A percentile compares a stretch with the other conserved stretches of the same genome.
phyloP scores from a whole-genome alignment of 2,329 filamentous ascomycete genomes.

The Fusarium euwallaceae region DNA sequence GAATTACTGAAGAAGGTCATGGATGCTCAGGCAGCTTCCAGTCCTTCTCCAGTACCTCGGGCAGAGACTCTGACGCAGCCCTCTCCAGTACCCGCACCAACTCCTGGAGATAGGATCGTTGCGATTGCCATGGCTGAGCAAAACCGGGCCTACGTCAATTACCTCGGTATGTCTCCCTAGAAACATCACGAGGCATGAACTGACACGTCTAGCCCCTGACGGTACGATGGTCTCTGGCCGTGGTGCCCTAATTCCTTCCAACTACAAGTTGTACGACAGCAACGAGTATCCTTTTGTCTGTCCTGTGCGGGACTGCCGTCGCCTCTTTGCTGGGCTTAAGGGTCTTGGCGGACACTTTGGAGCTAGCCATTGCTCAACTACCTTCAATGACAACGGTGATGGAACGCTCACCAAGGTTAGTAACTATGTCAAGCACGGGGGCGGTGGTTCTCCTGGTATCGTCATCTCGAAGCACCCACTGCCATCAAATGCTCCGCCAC shows the following conservation, averaged over 20 bases:
- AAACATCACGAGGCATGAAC: background rate
- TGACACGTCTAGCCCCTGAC: slow-evolving; percentile 31
- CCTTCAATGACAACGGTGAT: slow-evolving; percentile 57
- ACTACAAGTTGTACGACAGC: slow-evolving; percentile 47
- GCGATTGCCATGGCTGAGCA: slow-evolving; percentile 36
- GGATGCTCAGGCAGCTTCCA: background rate
- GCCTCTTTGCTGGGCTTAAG: slow-evolving; percentile 41
- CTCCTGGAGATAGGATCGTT: slow-evolving; percentile 8
- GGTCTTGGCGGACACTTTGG: slow-evolving; percentile 46
- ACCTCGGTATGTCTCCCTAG: slow-evolving; percentile 22
- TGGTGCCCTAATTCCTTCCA: slow-evolving; percentile 51
- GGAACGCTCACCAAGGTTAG: slow-evolving; percentile 53
- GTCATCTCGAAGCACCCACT: slow-evolving; percentile 47
- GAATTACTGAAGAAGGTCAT: slow-evolving; percentile 34
- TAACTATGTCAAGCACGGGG: slow-evolving; percentile 38
- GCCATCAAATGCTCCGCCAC: slow-evolving; percentile 38
- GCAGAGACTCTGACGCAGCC: background rate
- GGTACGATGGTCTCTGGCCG: slow-evolving; percentile 20
- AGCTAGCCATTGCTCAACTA: slow-evolving; percentile 42
- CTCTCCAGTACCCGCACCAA: background rate
- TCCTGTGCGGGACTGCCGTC: slow-evolving; percentile 54
- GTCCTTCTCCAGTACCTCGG: slow-evolving; percentile 11
- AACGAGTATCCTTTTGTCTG: slow-evolving; percentile 50
- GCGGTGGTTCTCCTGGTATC: slow-evolving; percentile 45
- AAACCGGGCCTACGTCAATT: slow-evolving; percentile 30